Evolutionary conservation across 2,329 filamentous ascomycete genomes (phyloP).

Genomic region (Aureobasidium lini): DNA sequence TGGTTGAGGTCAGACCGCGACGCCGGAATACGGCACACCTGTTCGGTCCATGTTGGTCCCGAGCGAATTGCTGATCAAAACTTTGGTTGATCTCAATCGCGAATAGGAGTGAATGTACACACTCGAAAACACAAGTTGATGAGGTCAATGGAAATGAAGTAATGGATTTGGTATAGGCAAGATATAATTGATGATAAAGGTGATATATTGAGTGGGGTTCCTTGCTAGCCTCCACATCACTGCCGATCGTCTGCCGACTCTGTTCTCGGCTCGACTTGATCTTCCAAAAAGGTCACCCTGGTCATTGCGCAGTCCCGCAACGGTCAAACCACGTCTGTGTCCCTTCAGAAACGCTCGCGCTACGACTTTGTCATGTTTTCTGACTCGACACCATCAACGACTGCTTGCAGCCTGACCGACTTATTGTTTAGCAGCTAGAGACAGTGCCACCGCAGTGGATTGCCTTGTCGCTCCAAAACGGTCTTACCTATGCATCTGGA

Average conservation of each 20-base stretch:
- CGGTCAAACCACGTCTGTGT: not conserved
- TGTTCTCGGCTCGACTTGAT: not conserved
- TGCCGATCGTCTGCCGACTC: not conserved
- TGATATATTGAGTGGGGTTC: not conserved
- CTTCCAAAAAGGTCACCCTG: not conserved
- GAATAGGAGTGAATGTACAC: not conserved
- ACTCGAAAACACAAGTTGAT: not conserved
- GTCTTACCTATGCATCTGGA: too few relatives aligned
- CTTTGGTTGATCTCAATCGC: not conserved
- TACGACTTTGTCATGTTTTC: not conserved
- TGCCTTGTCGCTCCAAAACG: too few relatives aligned
- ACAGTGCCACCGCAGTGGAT: too few relatives aligned
- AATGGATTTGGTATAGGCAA: not conserved
- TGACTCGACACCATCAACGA: not conserved
- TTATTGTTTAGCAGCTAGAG: too few relatives aligned
- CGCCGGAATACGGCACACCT: not conserved
- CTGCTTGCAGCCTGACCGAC: too few relatives aligned
- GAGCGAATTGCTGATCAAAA: not conserved
- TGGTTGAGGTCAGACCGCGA: not conserved
- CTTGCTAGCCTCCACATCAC: not conserved
- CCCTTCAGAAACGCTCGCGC: not conserved
- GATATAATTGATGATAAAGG: not conserved
- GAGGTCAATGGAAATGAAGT: not conserved
- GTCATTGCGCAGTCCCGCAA: not conserved
- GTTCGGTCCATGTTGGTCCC: not conserved